phyloP scores from a whole-genome alignment of 306 rosid genomes.

The Arachis stenosperma region DNA sequence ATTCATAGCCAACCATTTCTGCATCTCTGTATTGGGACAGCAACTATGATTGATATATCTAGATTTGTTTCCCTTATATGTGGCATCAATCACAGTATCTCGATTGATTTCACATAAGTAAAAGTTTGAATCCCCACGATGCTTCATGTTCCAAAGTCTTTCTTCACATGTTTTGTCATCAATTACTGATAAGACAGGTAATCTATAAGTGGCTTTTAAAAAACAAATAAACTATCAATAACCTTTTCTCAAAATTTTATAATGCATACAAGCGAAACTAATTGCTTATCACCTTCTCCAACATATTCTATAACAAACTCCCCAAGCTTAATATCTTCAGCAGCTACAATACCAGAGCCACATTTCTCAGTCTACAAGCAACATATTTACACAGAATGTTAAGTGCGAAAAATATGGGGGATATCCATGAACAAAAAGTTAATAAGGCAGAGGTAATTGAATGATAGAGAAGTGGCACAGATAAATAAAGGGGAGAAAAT shows the following conservation, averaged over 20 bases:
- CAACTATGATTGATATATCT: slow-evolving; percentile 97
- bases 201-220: slow-evolving; percentile 31
- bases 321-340: slow-evolving; percentile 87
- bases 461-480: slow-evolving; percentile 5
- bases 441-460: neutral
- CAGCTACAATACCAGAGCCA: slow-evolving; percentile 89
- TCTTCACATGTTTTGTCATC: slow-evolving; percentile 94
- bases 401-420: slow-evolving; percentile 14
- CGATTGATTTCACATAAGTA: slow-evolving; percentile 95
- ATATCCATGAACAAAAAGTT: neutral
- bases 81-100: slow-evolving; percentile 98
- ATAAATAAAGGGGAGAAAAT: neutral
- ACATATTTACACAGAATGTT: slow-evolving; percentile 34
- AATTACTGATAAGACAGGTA: slow-evolving; percentile 61
- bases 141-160: slow-evolving; percentile 98
- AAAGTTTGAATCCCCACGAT: slow-evolving; percentile 93
- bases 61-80: slow-evolving; percentile 95
- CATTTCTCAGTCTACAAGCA: slow-evolving; percentile 90
- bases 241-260: neutral
- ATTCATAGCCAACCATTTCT: slow-evolving; percentile 73
- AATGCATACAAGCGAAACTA: neutral
- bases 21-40: slow-evolving; percentile 99
- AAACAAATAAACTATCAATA: slow-evolving; percentile 9
- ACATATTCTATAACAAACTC: slow-evolving; percentile 94
- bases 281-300: slow-evolving; percentile 74